Conservation (phyloP, 805 yeast genomes). For the Ogataea ganodermae region DNA sequence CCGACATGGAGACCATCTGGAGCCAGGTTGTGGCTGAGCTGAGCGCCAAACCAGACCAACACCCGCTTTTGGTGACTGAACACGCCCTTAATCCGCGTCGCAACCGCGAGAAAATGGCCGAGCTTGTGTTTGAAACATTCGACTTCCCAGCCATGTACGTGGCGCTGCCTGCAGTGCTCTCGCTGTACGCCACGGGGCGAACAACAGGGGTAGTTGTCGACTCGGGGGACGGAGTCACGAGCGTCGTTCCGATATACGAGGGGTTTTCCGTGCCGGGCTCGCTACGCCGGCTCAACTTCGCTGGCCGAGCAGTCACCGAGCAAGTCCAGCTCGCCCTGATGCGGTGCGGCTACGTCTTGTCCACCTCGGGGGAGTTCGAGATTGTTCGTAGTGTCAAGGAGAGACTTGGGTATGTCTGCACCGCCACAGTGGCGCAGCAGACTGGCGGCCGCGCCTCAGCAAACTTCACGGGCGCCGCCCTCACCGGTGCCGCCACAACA, state of each 20-base stretch:
- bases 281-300: constrained; percentile 73
- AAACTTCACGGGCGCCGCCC: no score
- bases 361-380: constrained; percentile 78
- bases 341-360: constrained; percentile 60
- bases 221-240: constrained; percentile 92
- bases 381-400: constrained; percentile 80
- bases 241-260: constrained; percentile 84
- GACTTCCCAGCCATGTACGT: constrained; percentile 76
- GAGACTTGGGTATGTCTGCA: constrained; percentile 63
- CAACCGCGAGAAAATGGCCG: constrained; percentile 63
- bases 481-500: no score
- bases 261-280: constrained; percentile 81
- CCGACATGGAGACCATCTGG: constrained; percentile 85
- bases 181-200: constrained; percentile 84
- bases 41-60: constrained; percentile 63
- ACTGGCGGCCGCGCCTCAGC: no score
- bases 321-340: constrained; percentile 69
- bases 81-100: constrained; percentile 77
- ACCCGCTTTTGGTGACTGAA: constrained; percentile 85
- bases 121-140: constrained; percentile 69
- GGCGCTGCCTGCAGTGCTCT: constrained; percentile 73
- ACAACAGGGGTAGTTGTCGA: constrained; percentile 91
- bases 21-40: constrained; percentile 55
- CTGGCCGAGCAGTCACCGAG: constrained; percentile 85
- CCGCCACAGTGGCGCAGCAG: constrained; percentile 12